Base-by-base conservation (phyloP, 192 early-diverging fungal species). In the Paraglomus brasilianum region DNA sequence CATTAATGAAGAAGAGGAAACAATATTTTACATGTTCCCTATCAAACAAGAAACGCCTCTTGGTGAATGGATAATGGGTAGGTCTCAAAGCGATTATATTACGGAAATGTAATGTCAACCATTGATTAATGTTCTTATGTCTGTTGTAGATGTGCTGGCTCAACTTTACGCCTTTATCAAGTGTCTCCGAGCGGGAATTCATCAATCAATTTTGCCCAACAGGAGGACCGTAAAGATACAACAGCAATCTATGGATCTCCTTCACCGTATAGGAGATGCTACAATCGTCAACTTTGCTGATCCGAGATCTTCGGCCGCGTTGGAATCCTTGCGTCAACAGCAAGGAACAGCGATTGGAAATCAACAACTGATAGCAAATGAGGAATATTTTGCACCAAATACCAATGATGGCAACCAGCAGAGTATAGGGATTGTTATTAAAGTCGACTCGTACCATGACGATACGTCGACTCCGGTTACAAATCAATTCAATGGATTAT, bases 181-280 rank as follows among this genome's bases (percentile, higher is more conserved):
- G 50, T 65, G 63, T 65, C 63, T 65, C 19, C 47, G 63, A 30
- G 46, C 63, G 11, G 63, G 47, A 65, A 65, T 65, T n/a, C n/a
- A 65, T 48, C 63, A 65, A 65, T 65, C 63, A 22, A 30, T 65
- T 49, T 38, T 65, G 22, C 62, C 47, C 21, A 65, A 65, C 30
- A 11, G 63, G 17, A 65, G 62, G 22, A 65, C 62, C 49, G 62
- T 36, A 48, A 65, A 65, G 46, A 17, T 65, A 21, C 63, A 65
- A 50, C 63, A 65, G 22, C 62, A 65, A 65, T 49, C 63, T 49
- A 65, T 65, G 63, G 63, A 65, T 48, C 63, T 65, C 43, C 47
- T 65, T 48, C 63, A 65, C 50, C 63, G 63, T 50, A 50, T 65
- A 38, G 63, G 47, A 48, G 63, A 65, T 11, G 63, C 63, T 36